Conservation (phyloP, 345 rosid genomes). For the Conringia planisiliqua region DNA sequence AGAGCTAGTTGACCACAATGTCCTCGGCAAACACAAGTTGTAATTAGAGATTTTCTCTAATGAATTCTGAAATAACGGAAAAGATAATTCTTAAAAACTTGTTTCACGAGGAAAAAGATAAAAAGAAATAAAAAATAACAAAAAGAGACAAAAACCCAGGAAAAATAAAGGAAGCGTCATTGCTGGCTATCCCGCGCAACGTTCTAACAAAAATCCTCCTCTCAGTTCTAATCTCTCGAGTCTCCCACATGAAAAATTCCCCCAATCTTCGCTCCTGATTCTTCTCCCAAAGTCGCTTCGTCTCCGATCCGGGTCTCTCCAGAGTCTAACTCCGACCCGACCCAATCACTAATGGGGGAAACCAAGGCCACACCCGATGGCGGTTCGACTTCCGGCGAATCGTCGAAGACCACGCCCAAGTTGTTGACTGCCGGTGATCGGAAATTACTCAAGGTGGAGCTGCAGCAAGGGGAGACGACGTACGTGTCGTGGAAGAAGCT, state of each 20-base stretch:
- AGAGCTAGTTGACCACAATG: background rate
- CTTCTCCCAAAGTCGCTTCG: constrained; percentile 3
- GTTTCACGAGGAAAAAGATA: background rate
- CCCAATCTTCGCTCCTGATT: background rate
- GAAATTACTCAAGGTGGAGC: constrained; percentile 70
- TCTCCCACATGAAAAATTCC: constrained; percentile 4
- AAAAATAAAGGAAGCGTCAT: background rate
- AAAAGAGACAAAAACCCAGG: background rate
- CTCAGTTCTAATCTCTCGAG: constrained; percentile 13
- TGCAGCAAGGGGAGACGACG: constrained; percentile 74
- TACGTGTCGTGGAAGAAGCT: constrained; percentile 90
- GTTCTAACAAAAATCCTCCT: constrained; percentile 25
- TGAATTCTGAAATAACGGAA: too few species aligned
- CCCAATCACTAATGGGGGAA: constrained; percentile 29
- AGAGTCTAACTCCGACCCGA: constrained; percentile 18
- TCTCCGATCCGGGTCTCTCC: constrained; percentile 24
- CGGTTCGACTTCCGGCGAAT: constrained; percentile 39
- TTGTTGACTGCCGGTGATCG: constrained; percentile 61
- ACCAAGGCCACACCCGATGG: constrained; percentile 28
- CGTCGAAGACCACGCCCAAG: constrained; percentile 47
- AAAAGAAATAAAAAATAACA: background rate
- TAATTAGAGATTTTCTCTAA: too few species aligned
- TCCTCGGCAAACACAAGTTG: too few species aligned
- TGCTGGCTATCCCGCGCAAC: constrained; percentile 41
- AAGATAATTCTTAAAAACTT: too few species aligned